Evolutionary conservation across 768 basidiomycete species (phyloP).

Genomic region (Pleurotus djamor): DNA sequence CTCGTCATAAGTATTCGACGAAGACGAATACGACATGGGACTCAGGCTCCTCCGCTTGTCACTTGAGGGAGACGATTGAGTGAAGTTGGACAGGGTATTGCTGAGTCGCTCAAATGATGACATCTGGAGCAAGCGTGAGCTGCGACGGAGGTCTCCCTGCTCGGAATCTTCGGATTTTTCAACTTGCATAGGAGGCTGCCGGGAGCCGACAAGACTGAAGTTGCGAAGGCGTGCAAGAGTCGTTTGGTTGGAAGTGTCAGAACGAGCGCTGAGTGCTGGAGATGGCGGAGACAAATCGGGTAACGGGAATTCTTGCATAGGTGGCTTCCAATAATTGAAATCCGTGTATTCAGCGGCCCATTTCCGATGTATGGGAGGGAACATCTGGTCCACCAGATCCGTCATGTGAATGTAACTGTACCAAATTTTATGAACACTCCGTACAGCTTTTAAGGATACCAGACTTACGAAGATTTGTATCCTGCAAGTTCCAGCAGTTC

Average conservation of each 20-base stretch:
- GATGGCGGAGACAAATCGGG: constrained; percentile 87
- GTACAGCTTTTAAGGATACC: not conserved
- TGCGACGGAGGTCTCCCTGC: constrained; percentile 26
- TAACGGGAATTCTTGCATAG: constrained; percentile 73
- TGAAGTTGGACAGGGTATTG: constrained; percentile 51
- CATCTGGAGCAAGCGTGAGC: constrained; percentile 60
- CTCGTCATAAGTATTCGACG: constrained; percentile 42
- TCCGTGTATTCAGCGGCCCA: constrained; percentile 92
- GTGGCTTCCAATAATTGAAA: constrained; percentile 93
- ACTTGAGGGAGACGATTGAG: constrained; percentile 31
- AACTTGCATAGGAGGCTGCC: constrained; percentile 23
- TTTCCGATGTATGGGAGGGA: constrained; percentile 91
- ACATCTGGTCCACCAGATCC: constrained; percentile 99
- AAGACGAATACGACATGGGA: constrained; percentile 54
- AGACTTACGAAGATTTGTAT: constrained; percentile 88
- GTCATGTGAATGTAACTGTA: constrained; percentile 96
- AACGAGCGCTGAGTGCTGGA: constrained; percentile 91
- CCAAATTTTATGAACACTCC: not conserved
- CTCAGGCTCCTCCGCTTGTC: constrained; percentile 45
- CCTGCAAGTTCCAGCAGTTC: constrained; percentile 95
- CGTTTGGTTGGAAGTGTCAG: constrained; percentile 78
- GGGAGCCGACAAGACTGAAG: constrained; percentile 67
- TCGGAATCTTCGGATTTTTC: constrained; percentile 6
- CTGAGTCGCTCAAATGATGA: constrained; percentile 75
- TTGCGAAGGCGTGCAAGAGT: constrained; percentile 74